phyloP scores from a whole-genome alignment of 1,139 yeast genomes.

The Yamadazyma oceani region DNA sequence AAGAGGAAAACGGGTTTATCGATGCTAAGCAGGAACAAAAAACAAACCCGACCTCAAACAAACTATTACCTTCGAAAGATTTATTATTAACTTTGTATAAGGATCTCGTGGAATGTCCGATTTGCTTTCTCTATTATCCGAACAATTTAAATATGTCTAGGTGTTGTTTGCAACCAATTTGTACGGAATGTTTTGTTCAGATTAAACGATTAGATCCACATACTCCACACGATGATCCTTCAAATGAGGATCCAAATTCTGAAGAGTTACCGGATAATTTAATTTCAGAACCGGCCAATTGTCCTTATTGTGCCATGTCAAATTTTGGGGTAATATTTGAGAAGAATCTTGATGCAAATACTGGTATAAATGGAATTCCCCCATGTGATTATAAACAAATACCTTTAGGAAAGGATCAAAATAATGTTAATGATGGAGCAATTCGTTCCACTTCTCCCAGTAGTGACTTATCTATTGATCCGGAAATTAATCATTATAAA shows the following conservation, averaged over 20 bases:
- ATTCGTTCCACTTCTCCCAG: slow-evolving; percentile 14
- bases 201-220: slow-evolving; percentile 94
- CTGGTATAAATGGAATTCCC: slow-evolving; percentile 52
- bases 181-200: slow-evolving; percentile 96
- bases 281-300: slow-evolving; percentile 83
- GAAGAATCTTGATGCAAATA: slow-evolving; percentile 54
- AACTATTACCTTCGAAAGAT: slow-evolving; percentile 28
- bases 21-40: slow-evolving; percentile 33
- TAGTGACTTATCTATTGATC: slow-evolving; percentile 14
- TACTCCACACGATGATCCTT: slow-evolving; percentile 72
- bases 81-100: slow-evolving; percentile 52
- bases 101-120: slow-evolving; percentile 82
- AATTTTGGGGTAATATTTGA: slow-evolving; percentile 83
- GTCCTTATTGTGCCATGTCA: slow-evolving; percentile 91
- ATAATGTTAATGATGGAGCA: slow-evolving; percentile 17
- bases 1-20: slow-evolving; percentile 49
- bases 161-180: slow-evolving; percentile 91
- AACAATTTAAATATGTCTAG: slow-evolving; percentile 75
- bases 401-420: slow-evolving; percentile 7
- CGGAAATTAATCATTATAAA: slow-evolving; percentile 6
- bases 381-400: slow-evolving; percentile 35
- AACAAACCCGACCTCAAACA: slow-evolving; percentile 2
- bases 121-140: slow-evolving; percentile 88
- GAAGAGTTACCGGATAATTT: slow-evolving; percentile 55
- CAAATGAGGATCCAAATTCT: slow-evolving; percentile 24